Evolutionary conservation across 139 green algal species (phyloP), one percentile per base, ranked within the genome.

Genomic region (Eudorina sp.): DNA sequence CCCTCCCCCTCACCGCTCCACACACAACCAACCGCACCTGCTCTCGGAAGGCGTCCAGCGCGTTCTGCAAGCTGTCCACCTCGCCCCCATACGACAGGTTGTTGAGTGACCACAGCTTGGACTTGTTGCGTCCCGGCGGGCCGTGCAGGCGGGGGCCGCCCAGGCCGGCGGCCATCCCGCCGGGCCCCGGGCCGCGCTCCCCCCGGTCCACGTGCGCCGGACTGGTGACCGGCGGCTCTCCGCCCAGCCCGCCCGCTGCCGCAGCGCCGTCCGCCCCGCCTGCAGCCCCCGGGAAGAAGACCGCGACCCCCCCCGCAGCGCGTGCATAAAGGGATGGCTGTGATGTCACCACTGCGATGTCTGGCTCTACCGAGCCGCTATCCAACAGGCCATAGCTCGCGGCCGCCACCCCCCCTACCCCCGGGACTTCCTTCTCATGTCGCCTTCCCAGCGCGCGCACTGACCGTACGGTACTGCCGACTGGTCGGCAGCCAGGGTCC

Each of bases 11-110:
- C 51, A 58, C 16, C 51, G 16, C 51, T 25, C 51, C 13, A 58
- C 51, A 58, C 51, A n/a, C 68, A 76, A n/a, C n/a, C n/a, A n/a
- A n/a, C n/a, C 73, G 29, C 53, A 85, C 90, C 77, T 90, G 83
- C 60, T 76, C 92, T 62, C 91, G 82, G 84, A 97, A 96, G 25
- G 94, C 94, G 19, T 97, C 94, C 55, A 97, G 88, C 19, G 95
- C 95, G 79, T 96, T 96, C 91, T 97, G 94, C 69, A 90, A 76
- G 78, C 83, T 91, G 83, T 93, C 92, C 76, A 94, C 92, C 53
- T 95, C 92, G 1, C 92, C 94, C 1, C 81, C 81, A 46, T 82
- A 92, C 11, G 90, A 93, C 53, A 92, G 72, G 1, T 92, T 89
- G 34, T 78, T 78, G 5, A 87, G 29, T 25, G 83, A 92, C 90